Evolutionary conservation across 1,139 yeast species (phyloP).

Genomic region (Protomyces lactucae-debilis): DNA sequence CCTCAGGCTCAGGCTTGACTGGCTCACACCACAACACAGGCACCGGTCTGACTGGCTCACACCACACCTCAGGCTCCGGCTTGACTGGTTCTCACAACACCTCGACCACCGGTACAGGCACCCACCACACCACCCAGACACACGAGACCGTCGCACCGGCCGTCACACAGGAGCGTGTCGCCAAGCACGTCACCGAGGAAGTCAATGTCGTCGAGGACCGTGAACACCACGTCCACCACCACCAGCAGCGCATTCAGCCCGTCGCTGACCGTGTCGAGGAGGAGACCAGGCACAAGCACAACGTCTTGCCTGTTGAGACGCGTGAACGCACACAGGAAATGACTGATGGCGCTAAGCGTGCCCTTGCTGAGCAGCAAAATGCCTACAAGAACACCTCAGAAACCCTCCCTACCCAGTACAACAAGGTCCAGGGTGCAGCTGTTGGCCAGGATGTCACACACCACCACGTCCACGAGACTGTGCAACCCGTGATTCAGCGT

Average conservation of each 20-base stretch:
- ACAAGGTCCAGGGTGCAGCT: conserved; percentile 16
- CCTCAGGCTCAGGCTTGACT: too few species aligned
- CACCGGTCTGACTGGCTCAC: neutral
- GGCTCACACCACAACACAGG: neutral
- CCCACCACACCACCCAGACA: conserved; percentile 13
- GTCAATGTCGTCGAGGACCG: conserved; percentile 20
- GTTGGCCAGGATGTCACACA: conserved; percentile 22
- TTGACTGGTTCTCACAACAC: neutral
- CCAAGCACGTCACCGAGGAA: conserved; percentile 17
- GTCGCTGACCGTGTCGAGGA: conserved; percentile 22
- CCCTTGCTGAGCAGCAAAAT: conserved; percentile 25
- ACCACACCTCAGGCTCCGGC: neutral
- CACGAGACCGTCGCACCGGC: conserved; percentile 27
- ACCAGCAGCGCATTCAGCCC: conserved; percentile 29
- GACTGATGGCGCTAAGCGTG: conserved; percentile 23
- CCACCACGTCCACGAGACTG: conserved; percentile 29
- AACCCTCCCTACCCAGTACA: conserved; percentile 22
- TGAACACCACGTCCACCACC: conserved; percentile 28
- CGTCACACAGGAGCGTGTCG: conserved; percentile 22
- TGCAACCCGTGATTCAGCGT: conserved; percentile 27
- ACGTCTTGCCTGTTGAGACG: conserved; percentile 15
- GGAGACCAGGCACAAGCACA: conserved; percentile 17
- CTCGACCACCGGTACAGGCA: neutral
- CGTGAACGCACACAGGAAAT: conserved; percentile 21
- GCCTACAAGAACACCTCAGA: conserved; percentile 25